Conservation (phyloP, 2,329 filamentous ascomycete genomes). For the Colletotrichum navitas region DNA sequence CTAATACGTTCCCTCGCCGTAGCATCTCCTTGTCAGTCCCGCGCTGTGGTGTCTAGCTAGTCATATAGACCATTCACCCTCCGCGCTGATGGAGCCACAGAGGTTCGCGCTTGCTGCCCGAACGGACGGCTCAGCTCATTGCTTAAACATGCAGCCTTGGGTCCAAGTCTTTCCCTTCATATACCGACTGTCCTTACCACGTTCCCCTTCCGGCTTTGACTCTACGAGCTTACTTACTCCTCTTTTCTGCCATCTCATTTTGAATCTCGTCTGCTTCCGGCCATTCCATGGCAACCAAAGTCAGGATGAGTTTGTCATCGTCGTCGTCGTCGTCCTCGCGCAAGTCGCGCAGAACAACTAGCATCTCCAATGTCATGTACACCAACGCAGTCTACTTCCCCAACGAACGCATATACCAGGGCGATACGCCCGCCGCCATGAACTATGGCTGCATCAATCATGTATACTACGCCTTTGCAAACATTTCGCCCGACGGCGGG, state of each 20-base stretch:
- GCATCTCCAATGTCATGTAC: constrained; percentile 65
- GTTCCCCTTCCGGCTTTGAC: constrained; percentile 20
- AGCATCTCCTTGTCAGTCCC: constrained; percentile 32
- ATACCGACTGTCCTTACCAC: constrained; percentile 37
- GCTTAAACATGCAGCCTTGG: constrained; percentile 39
- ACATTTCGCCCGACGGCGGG: constrained; percentile 77
- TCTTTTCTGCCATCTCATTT: constrained; percentile 13
- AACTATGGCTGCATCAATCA: constrained; percentile 84
- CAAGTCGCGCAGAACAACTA: constrained; percentile 60
- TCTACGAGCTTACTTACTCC: constrained; percentile 24
- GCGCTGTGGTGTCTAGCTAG: constrained; percentile 30
- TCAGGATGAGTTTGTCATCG: constrained; percentile 53
- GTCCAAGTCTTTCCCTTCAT: constrained; percentile 37
- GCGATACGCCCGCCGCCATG: constrained; percentile 79
- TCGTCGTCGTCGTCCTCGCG: constrained; percentile 57
- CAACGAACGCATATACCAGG: constrained; percentile 80
- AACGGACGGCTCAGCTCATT: constrained; percentile 35
- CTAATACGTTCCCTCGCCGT: constrained; percentile 39
- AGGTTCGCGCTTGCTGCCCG: constrained; percentile 42
- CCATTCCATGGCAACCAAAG: constrained; percentile 22
- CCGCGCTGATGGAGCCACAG: constrained; percentile 31
- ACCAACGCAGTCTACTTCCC: constrained; percentile 88
- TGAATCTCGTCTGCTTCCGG: background rate
- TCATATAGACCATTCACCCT: constrained; percentile 41
- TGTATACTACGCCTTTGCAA: constrained; percentile 87